Evolutionary conservation across 495 filamentous ascomycete genomes (phyloP).

Genomic region (Hyaloscypha variabilis): DNA sequence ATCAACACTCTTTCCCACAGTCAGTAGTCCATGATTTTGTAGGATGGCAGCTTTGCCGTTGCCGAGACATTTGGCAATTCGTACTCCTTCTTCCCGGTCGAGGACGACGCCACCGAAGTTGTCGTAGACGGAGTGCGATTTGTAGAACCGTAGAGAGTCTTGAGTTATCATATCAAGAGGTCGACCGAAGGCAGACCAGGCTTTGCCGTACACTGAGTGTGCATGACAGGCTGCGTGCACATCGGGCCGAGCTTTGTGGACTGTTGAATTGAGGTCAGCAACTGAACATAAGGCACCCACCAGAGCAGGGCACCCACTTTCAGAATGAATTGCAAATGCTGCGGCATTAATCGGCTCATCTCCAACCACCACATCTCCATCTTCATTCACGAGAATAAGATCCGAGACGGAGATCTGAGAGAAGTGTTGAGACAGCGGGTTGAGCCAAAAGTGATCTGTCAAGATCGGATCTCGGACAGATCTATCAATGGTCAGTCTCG

Average conservation of each 20-base stretch:
- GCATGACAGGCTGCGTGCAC: conserved; percentile 54
- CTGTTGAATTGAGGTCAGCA: conserved; percentile 6
- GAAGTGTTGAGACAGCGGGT: conserved; percentile 61
- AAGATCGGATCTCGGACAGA: conserved; percentile 48
- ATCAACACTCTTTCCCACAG: conserved; percentile 65
- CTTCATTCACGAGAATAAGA: conserved; percentile 55
- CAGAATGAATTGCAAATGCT: conserved; percentile 44
- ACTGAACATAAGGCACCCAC: not conserved
- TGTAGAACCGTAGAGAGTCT: conserved; percentile 58
- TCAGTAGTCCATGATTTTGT: conserved; percentile 70
- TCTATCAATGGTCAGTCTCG: conserved; percentile 27
- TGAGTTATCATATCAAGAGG: conserved; percentile 52
- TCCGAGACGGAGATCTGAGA: conserved; percentile 51
- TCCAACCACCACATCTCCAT: conserved; percentile 49
- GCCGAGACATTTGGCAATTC: conserved; percentile 62
- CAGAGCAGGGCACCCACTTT: conserved; percentile 51
- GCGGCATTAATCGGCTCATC: conserved; percentile 38
- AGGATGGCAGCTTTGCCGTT: conserved; percentile 65
- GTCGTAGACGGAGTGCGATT: conserved; percentile 44
- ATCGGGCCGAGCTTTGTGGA: conserved; percentile 53
- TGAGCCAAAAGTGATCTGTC: conserved; percentile 55
- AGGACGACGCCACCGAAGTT: conserved; percentile 51
- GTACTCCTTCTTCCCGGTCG: conserved; percentile 60
- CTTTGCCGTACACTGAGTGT: conserved; percentile 51
- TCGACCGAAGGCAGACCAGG: conserved; percentile 50